Evolutionary conservation across 768 basidiomycete genomes (phyloP).

Genomic region (Russula foetens): DNA sequence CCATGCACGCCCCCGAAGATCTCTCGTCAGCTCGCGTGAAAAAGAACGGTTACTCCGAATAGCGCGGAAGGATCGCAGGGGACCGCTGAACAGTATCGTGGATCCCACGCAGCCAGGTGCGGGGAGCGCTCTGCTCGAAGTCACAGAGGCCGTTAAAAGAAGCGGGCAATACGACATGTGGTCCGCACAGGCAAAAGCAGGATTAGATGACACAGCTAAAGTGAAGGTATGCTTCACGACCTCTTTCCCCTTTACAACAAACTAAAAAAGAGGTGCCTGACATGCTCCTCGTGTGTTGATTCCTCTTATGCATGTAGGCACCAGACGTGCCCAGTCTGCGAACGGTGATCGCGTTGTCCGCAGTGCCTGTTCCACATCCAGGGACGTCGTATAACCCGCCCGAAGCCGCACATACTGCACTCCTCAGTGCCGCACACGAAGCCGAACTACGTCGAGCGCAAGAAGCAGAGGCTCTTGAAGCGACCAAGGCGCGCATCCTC

Average conservation of each 20-base stretch:
- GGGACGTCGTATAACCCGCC: constrained; percentile 90
- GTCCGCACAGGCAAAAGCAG: constrained; percentile 35
- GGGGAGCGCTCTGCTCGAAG: constrained; percentile 55
- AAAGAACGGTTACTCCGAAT: constrained; percentile 71
- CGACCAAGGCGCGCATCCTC: constrained; percentile 48
- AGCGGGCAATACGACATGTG: constrained; percentile 65
- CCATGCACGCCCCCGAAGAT: constrained; percentile 40
- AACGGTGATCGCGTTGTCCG: constrained; percentile 50
- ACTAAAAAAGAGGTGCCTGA: background rate
- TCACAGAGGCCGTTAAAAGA: constrained; percentile 60
- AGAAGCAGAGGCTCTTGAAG: constrained; percentile 45
- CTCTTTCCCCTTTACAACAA: background rate
- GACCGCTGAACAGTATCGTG: constrained; percentile 63
- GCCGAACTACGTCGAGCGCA: constrained; percentile 51
- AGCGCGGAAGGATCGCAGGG: constrained; percentile 61
- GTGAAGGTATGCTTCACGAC: constrained; percentile 42
- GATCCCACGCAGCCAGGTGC: constrained; percentile 60
- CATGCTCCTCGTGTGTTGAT: background rate
- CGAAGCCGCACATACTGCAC: constrained; percentile 58
- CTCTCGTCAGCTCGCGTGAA: constrained; percentile 49
- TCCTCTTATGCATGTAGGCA: constrained; percentile 34
- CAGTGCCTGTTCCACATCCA: constrained; percentile 63
- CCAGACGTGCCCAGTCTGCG: constrained; percentile 41
- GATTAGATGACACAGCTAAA: constrained; percentile 29
- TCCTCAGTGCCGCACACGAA: constrained; percentile 59